Base-by-base conservation (phyloP, 2,329 filamentous ascomycete species). In the Thelonectria discophora region DNA sequence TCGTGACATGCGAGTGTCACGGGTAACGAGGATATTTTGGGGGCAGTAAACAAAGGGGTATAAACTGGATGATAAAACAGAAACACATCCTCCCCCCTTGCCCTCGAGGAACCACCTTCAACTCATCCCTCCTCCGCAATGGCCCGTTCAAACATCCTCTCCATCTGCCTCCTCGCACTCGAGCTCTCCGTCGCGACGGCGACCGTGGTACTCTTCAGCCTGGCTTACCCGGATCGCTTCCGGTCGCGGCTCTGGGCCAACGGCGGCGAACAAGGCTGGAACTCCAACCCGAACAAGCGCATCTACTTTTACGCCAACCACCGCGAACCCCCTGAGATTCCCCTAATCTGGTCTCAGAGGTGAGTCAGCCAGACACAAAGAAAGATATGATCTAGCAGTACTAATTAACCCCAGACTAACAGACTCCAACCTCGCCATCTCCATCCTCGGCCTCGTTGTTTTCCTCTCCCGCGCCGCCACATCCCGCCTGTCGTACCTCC, bases 281-380 rank as follows among this genome's bases (percentile, higher is more conserved):
- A 69, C 60, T 75, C 72, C 37, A 71, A 73, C 37, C 74, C 72
- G 3, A 70, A 69, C 3, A 30, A 66, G 39, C 60, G 72, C 42
- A 72, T 73, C 6, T 75, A 73, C 58, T 74, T 64, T 50, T 74
- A 73, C 17, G 72, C 74, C 27, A 74, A 75, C 65, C 63, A 72
- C 24, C 61, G 63, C n/a, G 71, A 74, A 39, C 69, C 66, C 15
- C 72, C 74, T 6, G 64, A 69, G 42, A 65, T 74, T 2, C 70
- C 73, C 3, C 39, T 68, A 10, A 66, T 74, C 17, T 74, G 74
- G 70, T 67, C 65, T 2, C 64, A 73, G 45, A 70, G 64, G 74
- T 75, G 59, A 12, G 62, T 3, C 12, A 9, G 6, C 20, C 18
- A 42, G 39, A 18, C 7, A 7, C 24, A 4, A 24, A 24, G 7